Evolutionary conservation across 1,284 basidiomycete species (phyloP).

Genomic region (Cryptococcus sp.): DNA sequence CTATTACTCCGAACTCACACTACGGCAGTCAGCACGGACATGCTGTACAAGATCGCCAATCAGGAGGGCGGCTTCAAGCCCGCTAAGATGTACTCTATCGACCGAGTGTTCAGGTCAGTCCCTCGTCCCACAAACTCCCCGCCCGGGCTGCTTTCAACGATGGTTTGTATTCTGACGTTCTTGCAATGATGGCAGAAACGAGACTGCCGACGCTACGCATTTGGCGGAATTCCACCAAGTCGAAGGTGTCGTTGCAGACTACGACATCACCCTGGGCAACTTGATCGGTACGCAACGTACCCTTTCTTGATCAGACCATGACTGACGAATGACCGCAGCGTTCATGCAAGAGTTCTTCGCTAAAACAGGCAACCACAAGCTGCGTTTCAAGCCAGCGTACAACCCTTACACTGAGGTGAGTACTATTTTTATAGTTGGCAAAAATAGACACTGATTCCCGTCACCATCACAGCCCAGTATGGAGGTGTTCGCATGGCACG

Average conservation of each 20-base stretch:
- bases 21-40: constrained; percentile 89
- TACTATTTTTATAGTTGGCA: not conserved
- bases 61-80: constrained; percentile 81
- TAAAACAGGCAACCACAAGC: constrained; percentile 93
- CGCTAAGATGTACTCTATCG: constrained; percentile 96
- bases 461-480: constrained; percentile 74
- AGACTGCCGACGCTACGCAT: constrained; percentile 99
- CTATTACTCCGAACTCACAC: constrained; percentile 96
- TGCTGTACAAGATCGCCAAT: constrained; percentile 90
- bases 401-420: constrained; percentile 86
- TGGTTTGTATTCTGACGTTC: not conserved
- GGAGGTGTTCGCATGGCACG: constrained; percentile 99
- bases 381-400: constrained; percentile 86
- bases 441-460: too few relatives aligned
- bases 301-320: not conserved
- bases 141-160: not conserved
- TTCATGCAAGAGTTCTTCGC: constrained; percentile 98
- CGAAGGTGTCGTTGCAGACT: constrained; percentile 97
- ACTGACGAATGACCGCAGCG: constrained; percentile 57
- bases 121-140: not conserved
- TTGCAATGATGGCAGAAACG: constrained; percentile 67
- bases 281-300: constrained; percentile 69
- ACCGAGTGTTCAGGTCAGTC: constrained; percentile 77
- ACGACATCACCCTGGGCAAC: constrained; percentile 91
- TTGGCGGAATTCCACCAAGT: constrained; percentile 99